These are phyloP conservation scores for Coniferiporia sulphurascens DNA, from an alignment of 1,284 basidiomycete species.

Conservation along the genomic window DNA sequence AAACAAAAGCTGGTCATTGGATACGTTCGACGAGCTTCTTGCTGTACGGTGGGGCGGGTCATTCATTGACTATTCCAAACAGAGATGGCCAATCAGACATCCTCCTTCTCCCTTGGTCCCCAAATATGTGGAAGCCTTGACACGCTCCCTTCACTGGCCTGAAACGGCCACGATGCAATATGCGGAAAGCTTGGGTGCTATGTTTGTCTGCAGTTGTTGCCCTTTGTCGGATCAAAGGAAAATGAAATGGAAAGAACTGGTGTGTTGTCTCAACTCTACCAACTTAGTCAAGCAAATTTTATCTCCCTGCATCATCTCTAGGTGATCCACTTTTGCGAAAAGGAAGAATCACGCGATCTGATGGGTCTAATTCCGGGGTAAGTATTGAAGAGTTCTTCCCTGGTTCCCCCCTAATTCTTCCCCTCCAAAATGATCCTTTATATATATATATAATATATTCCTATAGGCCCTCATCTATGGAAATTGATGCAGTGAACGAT, in stretches of 20 bases:
- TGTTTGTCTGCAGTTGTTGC: not conserved
- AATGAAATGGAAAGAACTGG: conserved; percentile 1
- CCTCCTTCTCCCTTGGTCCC: not conserved
- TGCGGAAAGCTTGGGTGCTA: not conserved
- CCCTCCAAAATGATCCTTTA: too few relatives aligned
- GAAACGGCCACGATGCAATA: not conserved
- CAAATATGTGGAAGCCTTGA: not conserved
- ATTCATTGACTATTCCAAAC: not conserved
- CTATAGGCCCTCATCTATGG: too few relatives aligned
- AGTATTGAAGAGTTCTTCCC: too few relatives aligned
- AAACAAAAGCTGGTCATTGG: not conserved
- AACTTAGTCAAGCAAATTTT: too few relatives aligned
- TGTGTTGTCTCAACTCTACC: not conserved
- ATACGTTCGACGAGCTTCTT: not conserved
- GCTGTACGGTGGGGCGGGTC: not conserved
- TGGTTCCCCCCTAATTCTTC: too few relatives aligned
- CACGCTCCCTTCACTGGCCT: not conserved
- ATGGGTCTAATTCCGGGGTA: too few relatives aligned
- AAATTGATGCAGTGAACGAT: not conserved
- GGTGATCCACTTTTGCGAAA: not conserved
- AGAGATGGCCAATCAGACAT: not conserved
- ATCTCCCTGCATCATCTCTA: not conserved
- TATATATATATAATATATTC: too few relatives aligned
- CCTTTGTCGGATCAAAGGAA: not conserved
- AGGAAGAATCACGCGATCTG: not conserved